These are phyloP conservation scores for Suillus plorans DNA, from an alignment of 768 basidiomycete genomes.

Conservation along the genomic window DNA sequence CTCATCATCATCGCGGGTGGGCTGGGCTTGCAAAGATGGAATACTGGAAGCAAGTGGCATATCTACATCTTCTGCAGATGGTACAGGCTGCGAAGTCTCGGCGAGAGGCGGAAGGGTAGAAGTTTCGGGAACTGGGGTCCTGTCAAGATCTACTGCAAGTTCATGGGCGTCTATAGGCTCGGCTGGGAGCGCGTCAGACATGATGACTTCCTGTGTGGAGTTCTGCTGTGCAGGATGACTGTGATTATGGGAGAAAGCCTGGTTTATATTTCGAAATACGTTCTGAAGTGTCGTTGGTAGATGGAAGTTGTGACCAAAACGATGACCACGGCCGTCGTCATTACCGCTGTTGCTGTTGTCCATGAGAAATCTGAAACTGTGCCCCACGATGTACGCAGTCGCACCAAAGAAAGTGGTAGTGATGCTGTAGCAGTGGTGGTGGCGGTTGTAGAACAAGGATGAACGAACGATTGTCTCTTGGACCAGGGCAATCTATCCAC, in stretches of 20 bases:
- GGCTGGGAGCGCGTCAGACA: constrained; percentile 5
- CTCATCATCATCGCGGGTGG: constrained; percentile 28
- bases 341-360: constrained; percentile 15
- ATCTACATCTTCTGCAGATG: constrained; percentile 8
- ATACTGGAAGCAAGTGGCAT: constrained; percentile 5
- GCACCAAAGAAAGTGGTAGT: constrained; percentile 14
- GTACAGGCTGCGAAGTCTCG: constrained; percentile 6
- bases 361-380: neutral
- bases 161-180: constrained; percentile 6
- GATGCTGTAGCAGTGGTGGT: constrained; percentile 6
- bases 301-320: constrained; percentile 20
- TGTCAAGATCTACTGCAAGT: constrained; percentile 2
- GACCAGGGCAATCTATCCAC: constrained; percentile 1
- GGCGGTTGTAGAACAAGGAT: constrained; percentile 21
- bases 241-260: constrained; percentile 23
- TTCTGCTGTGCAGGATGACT: constrained; percentile 5
- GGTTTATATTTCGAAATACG: constrained; percentile 32
- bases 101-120: constrained; percentile 4
- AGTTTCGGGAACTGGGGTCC: constrained; percentile 5
- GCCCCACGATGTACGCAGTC: neutral
- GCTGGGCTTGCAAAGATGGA: neutral
- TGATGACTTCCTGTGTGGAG: neutral
- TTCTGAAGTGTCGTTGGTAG: constrained; percentile 28
- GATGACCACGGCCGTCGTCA: constrained; percentile 8
- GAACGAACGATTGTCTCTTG: constrained; percentile 8